These are phyloP conservation scores for Penicillium sp. DNA, from an alignment of 2,329 filamentous ascomycete species.

Conservation along the genomic window DNA sequence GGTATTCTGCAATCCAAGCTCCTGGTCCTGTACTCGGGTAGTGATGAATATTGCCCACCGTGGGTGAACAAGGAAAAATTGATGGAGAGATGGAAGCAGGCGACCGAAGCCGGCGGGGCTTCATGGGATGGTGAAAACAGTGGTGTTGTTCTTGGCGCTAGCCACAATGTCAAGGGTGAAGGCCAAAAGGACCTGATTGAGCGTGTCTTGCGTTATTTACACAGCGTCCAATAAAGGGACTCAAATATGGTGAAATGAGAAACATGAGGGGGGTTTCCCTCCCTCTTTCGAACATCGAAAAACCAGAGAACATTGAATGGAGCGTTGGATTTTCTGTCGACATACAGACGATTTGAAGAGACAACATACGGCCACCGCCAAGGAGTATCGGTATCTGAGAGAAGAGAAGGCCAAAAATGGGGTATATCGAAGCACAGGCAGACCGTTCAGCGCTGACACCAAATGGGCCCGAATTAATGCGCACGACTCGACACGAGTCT, in stretches of 20 bases:
- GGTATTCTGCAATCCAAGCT: slow-evolving; percentile 41
- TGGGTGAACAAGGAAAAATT: slow-evolving; percentile 47
- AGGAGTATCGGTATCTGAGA: slow-evolving; percentile 10
- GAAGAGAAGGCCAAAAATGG: slow-evolving; percentile 17
- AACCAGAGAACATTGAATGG: slow-evolving; percentile 14
- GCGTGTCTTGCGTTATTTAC: slow-evolving; percentile 37
- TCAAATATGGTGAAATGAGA: slow-evolving; percentile 3
- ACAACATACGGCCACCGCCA: slow-evolving; percentile 21
- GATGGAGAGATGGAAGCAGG: slow-evolving; percentile 44
- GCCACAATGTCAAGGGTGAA: slow-evolving; percentile 50
- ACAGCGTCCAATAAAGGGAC: slow-evolving; percentile 21
- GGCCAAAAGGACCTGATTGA: slow-evolving; percentile 45
- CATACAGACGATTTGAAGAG: slow-evolving; percentile 11
- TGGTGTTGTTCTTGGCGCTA: slow-evolving; percentile 49
- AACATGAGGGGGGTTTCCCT: too few species aligned
- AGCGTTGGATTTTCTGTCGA: slow-evolving; percentile 15
- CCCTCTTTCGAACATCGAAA: too few species aligned
- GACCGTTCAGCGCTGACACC: slow-evolving; percentile 8
- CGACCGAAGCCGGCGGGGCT: slow-evolving; percentile 36
- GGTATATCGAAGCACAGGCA: slow-evolving; percentile 24
- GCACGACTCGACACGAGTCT: slow-evolving; percentile 11
- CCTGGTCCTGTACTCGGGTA: slow-evolving; percentile 47
- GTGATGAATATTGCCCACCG: slow-evolving; percentile 46
- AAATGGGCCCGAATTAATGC: slow-evolving; percentile 13
- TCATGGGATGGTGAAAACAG: slow-evolving; percentile 52